Conservation (phyloP, 108 stramenopile genomes). For the Nitzschia sp. region DNA sequence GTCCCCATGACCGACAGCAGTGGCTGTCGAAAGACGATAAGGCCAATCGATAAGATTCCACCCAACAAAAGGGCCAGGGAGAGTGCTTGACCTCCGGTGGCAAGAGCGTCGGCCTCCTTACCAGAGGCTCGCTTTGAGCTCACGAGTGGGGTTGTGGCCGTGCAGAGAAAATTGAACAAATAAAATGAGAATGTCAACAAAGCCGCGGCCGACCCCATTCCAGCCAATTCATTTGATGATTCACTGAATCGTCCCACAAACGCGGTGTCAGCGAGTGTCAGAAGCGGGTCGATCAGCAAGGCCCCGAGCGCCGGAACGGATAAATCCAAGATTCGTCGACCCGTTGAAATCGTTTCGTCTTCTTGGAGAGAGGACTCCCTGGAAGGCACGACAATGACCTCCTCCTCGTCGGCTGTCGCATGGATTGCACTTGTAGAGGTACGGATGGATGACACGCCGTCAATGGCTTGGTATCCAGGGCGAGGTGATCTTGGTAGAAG, state of each 20-base stretch:
- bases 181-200: slow-evolving; percentile 82
- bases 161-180: slow-evolving; percentile 82
- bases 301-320: slow-evolving; percentile 77
- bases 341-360: slow-evolving; percentile 13
- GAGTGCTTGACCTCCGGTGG: slow-evolving; percentile 82
- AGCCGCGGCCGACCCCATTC: slow-evolving; percentile 80
- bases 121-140: slow-evolving; percentile 52
- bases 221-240: slow-evolving; percentile 66
- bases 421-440: background rate
- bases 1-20: slow-evolving; percentile 79
- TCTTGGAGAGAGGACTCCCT: background rate
- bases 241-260: slow-evolving; percentile 78
- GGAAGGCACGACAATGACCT: background rate
- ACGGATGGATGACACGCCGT: background rate
- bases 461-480: background rate
- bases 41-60: slow-evolving; percentile 26
- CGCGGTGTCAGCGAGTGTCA: slow-evolving; percentile 86
- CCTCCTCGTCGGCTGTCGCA: background rate
- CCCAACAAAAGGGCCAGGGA: slow-evolving; percentile 68
- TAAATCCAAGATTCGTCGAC: slow-evolving; percentile 58
- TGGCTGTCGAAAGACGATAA: slow-evolving; percentile 49
- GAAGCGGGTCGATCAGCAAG: slow-evolving; percentile 79
- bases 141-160: slow-evolving; percentile 83
- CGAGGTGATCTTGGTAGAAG: background rate
- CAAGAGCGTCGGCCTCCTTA: slow-evolving; percentile 55